A percentile compares a stretch with the other conserved stretches of the same genome.
These are phyloP conservation scores for Phaseolus coccineus DNA, from an alignment of 331 rosid species.

Conservation along the genomic window DNA sequence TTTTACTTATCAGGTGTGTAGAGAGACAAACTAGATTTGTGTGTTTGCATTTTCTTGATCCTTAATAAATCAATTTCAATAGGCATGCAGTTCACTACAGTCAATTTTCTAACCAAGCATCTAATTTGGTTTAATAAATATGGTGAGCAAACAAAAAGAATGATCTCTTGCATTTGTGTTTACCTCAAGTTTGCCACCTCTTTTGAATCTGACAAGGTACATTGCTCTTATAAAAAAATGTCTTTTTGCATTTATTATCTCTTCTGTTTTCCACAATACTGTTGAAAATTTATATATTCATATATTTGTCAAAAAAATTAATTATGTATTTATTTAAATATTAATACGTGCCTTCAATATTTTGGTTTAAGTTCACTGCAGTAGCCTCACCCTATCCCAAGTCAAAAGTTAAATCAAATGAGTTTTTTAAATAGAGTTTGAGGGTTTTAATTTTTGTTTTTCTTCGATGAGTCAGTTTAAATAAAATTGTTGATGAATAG, in stretches of 20 bases:
- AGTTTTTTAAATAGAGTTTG: not conserved
- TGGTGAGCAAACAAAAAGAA: not conserved
- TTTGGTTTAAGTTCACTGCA: not conserved
- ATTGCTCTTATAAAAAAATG: not conserved
- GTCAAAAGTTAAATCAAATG: not conserved
- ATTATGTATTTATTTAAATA: not conserved
- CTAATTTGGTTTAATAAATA: not conserved
- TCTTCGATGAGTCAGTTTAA: not conserved
- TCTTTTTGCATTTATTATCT: slow-evolving; percentile 1
- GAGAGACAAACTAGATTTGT: not conserved
- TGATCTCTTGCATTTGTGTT: not conserved
- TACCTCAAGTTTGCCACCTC: not conserved
- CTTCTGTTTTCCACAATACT: not conserved
- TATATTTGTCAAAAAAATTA: not conserved
- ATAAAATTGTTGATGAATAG: not conserved
- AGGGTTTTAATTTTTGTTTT: not conserved
- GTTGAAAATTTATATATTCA: not conserved
- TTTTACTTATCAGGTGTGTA: not conserved
- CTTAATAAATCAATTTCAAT: not conserved
- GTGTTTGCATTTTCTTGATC: not conserved
- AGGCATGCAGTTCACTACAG: not conserved
- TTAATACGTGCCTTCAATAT: not conserved
- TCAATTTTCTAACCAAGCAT: not conserved
- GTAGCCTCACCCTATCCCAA: not conserved
- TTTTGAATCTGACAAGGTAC: not conserved